Conservation (phyloP, 768 basidiomycete genomes). For the Pulveroboletus sp. region DNA sequence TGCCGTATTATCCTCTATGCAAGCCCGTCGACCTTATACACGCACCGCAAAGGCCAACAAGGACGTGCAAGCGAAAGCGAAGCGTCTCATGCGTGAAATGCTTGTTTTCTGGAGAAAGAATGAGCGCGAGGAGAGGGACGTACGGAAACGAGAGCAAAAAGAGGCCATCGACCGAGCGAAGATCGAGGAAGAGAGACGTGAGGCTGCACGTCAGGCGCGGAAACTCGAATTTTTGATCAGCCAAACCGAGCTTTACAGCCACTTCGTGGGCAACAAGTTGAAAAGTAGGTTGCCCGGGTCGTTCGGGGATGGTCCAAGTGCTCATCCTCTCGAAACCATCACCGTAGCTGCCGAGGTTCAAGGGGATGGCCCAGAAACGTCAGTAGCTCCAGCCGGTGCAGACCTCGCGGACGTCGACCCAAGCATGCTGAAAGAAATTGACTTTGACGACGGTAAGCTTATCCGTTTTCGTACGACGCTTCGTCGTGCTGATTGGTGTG, state of each 20-base stretch:
- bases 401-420: constrained; percentile 54
- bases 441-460: constrained; percentile 84
- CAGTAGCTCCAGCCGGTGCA: constrained; percentile 51
- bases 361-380: constrained; percentile 46
- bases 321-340: constrained; percentile 15
- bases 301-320: constrained; percentile 13
- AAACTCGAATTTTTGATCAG: constrained; percentile 98
- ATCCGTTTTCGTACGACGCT: background rate
- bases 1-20: constrained; percentile 67
- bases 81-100: constrained; percentile 92
- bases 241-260: constrained; percentile 97
- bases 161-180: constrained; percentile 86
- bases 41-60: constrained; percentile 76
- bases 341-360: constrained; percentile 74
- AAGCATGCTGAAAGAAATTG: constrained; percentile 60
- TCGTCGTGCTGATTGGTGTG: constrained; percentile 1
- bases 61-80: constrained; percentile 80
- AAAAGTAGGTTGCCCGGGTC: constrained; percentile 56
- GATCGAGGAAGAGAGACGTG: constrained; percentile 89
- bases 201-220: constrained; percentile 88
- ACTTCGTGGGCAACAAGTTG: constrained; percentile 97
- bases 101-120: constrained; percentile 97
- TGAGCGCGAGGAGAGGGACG: constrained; percentile 92
- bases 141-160: constrained; percentile 90
- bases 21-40: constrained; percentile 72